phyloP scores from a whole-genome alignment of 805 yeast genomes.

The Candida easanensis region DNA sequence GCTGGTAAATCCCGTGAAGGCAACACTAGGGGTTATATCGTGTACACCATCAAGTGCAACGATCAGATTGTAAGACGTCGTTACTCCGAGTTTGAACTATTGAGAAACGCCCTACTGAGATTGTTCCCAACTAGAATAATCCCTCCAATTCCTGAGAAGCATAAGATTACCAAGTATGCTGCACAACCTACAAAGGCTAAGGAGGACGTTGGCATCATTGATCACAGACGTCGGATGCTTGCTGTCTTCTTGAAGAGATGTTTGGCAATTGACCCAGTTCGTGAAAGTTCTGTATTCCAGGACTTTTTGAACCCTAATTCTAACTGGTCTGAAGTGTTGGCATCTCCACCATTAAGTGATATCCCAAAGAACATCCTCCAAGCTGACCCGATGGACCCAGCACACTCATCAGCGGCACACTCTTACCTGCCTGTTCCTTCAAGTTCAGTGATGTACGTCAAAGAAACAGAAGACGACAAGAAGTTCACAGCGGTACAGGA shows the following conservation, averaged over 20 bases:
- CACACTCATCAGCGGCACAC: slow-evolving; percentile 55
- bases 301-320: slow-evolving; percentile 87
- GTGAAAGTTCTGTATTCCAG: slow-evolving; percentile 62
- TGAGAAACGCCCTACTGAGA: slow-evolving; percentile 67
- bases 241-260: slow-evolving; percentile 82
- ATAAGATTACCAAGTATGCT: slow-evolving; percentile 48
- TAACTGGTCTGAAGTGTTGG: slow-evolving; percentile 80
- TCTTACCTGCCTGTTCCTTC: slow-evolving; percentile 62
- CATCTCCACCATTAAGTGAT: slow-evolving; percentile 49
- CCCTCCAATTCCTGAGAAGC: slow-evolving; percentile 94
- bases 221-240: slow-evolving; percentile 74
- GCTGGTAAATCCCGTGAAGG: slow-evolving; percentile 88
- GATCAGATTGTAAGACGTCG: slow-evolving; percentile 71
- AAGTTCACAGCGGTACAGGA: slow-evolving; percentile 41
- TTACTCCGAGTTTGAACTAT: slow-evolving; percentile 87
- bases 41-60: slow-evolving; percentile 73
- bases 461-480: slow-evolving; percentile 34
- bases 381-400: slow-evolving; percentile 62
- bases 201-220: slow-evolving; percentile 46
- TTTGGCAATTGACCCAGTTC: slow-evolving; percentile 51
- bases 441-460: slow-evolving; percentile 26
- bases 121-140: slow-evolving; percentile 78
- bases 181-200: slow-evolving; percentile 41
- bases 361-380: slow-evolving; percentile 53
- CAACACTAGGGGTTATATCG: slow-evolving; percentile 69